Evolutionary conservation across 1,284 basidiomycete species (phyloP).

Genomic region (Irpex sp.): DNA sequence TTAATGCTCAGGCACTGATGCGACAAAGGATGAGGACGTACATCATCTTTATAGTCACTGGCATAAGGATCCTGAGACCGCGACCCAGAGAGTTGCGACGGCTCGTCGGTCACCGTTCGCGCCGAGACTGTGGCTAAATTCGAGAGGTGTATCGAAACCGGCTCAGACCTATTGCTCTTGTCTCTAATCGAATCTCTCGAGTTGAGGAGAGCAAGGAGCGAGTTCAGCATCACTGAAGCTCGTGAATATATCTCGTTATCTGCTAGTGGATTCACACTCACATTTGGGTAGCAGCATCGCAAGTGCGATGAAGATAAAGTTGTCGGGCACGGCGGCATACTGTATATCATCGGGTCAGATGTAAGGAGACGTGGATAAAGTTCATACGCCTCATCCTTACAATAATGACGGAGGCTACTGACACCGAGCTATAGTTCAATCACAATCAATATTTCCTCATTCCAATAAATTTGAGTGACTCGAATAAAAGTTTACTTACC

Average conservation of each 20-base stretch:
- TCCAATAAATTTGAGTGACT: too few species aligned
- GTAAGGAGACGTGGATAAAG: not conserved
- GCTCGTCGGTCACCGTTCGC: too few species aligned
- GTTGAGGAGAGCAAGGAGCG: conserved; percentile 5
- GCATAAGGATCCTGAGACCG: too few species aligned
- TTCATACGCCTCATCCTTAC: not conserved
- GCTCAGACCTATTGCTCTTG: not conserved
- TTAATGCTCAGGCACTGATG: too few species aligned
- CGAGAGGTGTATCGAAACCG: not conserved
- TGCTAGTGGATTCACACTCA: not conserved
- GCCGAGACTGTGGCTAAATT: not conserved
- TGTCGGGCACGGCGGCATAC: conserved; percentile 2
- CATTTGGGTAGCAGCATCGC: conserved; percentile 7
- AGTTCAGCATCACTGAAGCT: conserved; percentile 2
- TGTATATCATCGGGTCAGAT: not conserved
- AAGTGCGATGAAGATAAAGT: conserved; percentile 3
- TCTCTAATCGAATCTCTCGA: not conserved
- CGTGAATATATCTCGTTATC: too few species aligned
- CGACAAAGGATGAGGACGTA: too few species aligned
- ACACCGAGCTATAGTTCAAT: not conserved
- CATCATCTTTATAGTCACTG: too few species aligned
- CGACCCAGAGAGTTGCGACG: too few species aligned
- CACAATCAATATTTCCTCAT: too few species aligned
- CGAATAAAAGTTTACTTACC: not conserved
- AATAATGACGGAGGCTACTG: conserved; percentile 1